A percentile compares a stretch with the other conserved stretches of the same genome.
These are phyloP conservation scores for Solanum lignicaule DNA, from an alignment of 257 asterid genomes.

Conservation along the genomic window DNA sequence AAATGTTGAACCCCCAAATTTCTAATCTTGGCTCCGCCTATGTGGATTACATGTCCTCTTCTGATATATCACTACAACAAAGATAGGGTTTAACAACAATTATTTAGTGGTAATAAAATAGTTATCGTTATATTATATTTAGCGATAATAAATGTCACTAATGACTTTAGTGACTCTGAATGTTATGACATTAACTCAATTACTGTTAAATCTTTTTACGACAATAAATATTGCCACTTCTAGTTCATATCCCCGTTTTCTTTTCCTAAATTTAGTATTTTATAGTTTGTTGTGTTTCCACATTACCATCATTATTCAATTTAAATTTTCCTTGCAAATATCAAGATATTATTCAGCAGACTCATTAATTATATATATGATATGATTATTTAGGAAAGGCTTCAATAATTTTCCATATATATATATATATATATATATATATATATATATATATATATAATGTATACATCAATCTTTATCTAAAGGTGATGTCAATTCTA, in stretches of 20 bases:
- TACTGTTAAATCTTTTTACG: neutral
- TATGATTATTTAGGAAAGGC: neutral
- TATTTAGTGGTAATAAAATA: too few relatives aligned
- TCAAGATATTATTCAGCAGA: neutral
- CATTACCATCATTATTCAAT: neutral
- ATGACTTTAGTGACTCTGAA: too few relatives aligned
- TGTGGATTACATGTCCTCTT: neutral
- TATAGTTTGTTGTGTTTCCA: neutral
- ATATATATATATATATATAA: too few relatives aligned
- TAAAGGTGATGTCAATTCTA: neutral
- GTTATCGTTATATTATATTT: too few relatives aligned
- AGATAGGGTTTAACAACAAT: neutral
- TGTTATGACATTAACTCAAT: neutral
- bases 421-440: too few relatives aligned
- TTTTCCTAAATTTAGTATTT: neutral
- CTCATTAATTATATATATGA: neutral
- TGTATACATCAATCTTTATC: neutral
- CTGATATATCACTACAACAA: neutral
- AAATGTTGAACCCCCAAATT: too few relatives aligned
- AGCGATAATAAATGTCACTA: rapidly evolving
- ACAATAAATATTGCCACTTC: too few relatives aligned
- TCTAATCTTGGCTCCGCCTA: too few relatives aligned
- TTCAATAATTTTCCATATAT: neutral
- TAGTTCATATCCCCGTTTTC: too few relatives aligned
- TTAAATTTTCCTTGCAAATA: neutral